Base-by-base conservation (phyloP, 1,139 yeast species). In the Taphrina flavorubra region DNA sequence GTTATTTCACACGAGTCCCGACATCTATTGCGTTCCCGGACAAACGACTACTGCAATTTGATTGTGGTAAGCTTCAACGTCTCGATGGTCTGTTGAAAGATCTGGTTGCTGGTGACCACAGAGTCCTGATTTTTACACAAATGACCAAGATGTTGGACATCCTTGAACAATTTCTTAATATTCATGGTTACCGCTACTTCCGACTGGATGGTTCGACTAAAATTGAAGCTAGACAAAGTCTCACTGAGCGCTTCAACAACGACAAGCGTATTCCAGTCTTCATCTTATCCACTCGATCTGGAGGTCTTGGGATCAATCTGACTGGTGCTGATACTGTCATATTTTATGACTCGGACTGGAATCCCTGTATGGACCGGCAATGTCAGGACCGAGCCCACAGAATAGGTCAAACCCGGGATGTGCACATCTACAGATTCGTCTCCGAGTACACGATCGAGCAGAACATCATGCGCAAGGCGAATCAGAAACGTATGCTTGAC, bases 291-390 rank as follows among this genome's bases (percentile, higher is more conserved):
- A 92, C 98, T 1, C 85, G 99, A 79, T 92, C 98, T 1, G 99
- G 99, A 77, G 99, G 99, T 47, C 82, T 95, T 73, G 99, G 99
- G 76, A 95, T 95, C 77, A 95, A 95, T 76, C 81, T 95, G 74
- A 94, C 99, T 0, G 99, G 99, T 75, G 99, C 99, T 0, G 99
- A 95, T 76, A 94, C 99, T 0, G 99, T 95, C 60, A 92, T 95
- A n/a, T 95, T 95, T 78, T 95, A 95, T 77, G 99, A 95, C 78
- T 92, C 97, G 1, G 99, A 95, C 79, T 95, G 99, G 99, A 95
- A 95, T 77, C 99, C 99, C 1, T 97, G 98, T 0, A 95, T 95
- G 98, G 99, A 95, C 78, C 91, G 92, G 76, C 99, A 95, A 78
- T 95, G 99, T 80, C 99, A 95, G 78, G 99, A 95, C 79, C 87